These are phyloP conservation scores for Trametes meyenii DNA, from an alignment of 768 basidiomycete species.

Conservation along the genomic window DNA sequence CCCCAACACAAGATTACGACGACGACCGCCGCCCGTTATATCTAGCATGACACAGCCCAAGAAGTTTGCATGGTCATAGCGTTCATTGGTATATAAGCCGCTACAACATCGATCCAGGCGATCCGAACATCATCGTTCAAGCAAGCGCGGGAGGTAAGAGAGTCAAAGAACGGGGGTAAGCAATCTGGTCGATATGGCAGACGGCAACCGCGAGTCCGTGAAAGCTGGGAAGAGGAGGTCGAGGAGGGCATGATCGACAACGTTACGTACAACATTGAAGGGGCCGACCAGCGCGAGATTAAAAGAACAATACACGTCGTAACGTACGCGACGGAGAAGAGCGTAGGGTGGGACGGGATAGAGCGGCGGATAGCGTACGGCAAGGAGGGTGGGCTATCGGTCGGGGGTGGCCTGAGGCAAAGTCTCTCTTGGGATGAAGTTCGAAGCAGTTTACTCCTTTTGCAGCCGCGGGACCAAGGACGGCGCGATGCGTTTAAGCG, in stretches of 20 bases:
- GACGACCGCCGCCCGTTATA: not conserved
- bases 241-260: not conserved
- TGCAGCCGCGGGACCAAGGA: not conserved
- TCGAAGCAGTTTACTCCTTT: slow-evolving; percentile 18
- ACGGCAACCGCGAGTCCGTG: slow-evolving; percentile 13
- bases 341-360: not conserved
- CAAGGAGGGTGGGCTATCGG: slow-evolving; percentile 22
- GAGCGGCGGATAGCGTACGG: slow-evolving; percentile 8
- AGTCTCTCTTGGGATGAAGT: slow-evolving; percentile 21
- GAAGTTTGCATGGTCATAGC: slow-evolving; percentile 10
- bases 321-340: slow-evolving; percentile 1
- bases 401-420: slow-evolving; percentile 16
- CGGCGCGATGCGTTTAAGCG: slow-evolving; percentile 31
- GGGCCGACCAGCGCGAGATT: not conserved
- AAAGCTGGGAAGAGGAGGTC: not conserved
- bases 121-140: slow-evolving; percentile 8
- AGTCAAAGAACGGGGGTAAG: not conserved
- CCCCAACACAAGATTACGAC: not conserved
- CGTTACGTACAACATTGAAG: not conserved
- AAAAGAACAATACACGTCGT: slow-evolving; percentile 7
- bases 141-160: not conserved
- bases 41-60: not conserved
- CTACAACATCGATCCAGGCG: slow-evolving; percentile 19
- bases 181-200: slow-evolving; percentile 1
- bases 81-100: slow-evolving; percentile 23